Conservation (phyloP, 257 asterid genomes). For the Solanum sejunctum region DNA sequence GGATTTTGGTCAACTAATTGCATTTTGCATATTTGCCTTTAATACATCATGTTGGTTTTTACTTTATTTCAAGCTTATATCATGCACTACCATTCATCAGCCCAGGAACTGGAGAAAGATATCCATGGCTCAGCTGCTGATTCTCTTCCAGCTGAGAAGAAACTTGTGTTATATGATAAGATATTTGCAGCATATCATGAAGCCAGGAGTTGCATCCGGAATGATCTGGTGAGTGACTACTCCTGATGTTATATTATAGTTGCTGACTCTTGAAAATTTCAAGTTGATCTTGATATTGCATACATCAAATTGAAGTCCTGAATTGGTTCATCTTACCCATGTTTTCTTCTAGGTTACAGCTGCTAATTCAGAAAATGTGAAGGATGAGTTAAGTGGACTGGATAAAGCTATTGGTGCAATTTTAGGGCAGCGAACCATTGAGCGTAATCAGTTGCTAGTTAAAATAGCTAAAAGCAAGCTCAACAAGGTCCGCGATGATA, state of each 20-base stretch:
- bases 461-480: constrained; percentile 73
- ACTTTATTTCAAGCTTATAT: constrained; percentile 13
- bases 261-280: neutral
- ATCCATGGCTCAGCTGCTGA: constrained; percentile 69
- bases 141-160: constrained; percentile 69
- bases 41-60: neutral
- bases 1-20: neutral
- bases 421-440: constrained; percentile 85
- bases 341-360: constrained; percentile 53
- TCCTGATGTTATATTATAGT: neutral
- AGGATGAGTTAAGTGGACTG: constrained; percentile 91
- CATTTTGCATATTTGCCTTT: neutral
- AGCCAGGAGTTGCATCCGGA: constrained; percentile 76
- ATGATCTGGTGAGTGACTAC: constrained; percentile 58
- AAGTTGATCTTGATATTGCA: neutral
- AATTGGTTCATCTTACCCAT: neutral
- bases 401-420: constrained; percentile 93
- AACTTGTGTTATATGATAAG: constrained; percentile 66
- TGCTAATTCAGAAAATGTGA: constrained; percentile 78
- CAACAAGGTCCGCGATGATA: constrained; percentile 67
- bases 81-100: constrained; percentile 32
- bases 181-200: constrained; percentile 86
- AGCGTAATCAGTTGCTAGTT: constrained; percentile 81
- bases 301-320: neutral
- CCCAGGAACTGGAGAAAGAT: constrained; percentile 93